Conservation (phyloP, 331 rosid species). For the Telfairia occidentalis region DNA sequence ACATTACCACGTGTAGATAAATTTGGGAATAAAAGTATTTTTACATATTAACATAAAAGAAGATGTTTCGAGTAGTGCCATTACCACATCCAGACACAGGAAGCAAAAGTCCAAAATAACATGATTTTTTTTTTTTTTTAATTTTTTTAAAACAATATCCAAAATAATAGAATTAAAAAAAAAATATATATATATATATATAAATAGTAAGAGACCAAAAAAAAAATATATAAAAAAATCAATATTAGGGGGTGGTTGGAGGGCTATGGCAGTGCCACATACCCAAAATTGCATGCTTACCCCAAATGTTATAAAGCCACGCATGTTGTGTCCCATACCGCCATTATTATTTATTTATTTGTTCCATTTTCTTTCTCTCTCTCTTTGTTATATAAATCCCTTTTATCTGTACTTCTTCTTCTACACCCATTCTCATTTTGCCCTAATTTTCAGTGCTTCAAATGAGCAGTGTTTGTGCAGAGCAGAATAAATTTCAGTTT, state of each 20-base stretch:
- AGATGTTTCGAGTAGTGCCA: background rate
- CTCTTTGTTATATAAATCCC: conserved; percentile 23
- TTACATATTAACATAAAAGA: no score
- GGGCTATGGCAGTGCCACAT: conserved; percentile 54
- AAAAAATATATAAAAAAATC: no score
- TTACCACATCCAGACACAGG: background rate
- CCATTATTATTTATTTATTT: background rate
- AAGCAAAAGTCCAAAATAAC: background rate
- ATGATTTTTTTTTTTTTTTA: no score
- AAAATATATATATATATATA: no score
- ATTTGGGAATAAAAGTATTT: no score
- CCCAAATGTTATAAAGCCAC: conserved; percentile 64
- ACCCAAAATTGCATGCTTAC: conserved; percentile 66
- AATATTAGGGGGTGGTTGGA: no score
- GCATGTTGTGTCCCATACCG: conserved; percentile 34
- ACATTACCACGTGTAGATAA: no score
- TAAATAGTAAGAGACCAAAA: no score
- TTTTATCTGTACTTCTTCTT: conserved; percentile 21
- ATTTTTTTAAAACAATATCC: background rate
- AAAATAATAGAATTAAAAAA: background rate
- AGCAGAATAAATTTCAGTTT: conserved; percentile 37
- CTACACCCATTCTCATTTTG: background rate
- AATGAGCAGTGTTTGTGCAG: conserved; percentile 42
- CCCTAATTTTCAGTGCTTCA: background rate
- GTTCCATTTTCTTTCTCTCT: background rate